Conservation (phyloP, 768 basidiomycete genomes). For the Fistulinella prunicolor region DNA sequence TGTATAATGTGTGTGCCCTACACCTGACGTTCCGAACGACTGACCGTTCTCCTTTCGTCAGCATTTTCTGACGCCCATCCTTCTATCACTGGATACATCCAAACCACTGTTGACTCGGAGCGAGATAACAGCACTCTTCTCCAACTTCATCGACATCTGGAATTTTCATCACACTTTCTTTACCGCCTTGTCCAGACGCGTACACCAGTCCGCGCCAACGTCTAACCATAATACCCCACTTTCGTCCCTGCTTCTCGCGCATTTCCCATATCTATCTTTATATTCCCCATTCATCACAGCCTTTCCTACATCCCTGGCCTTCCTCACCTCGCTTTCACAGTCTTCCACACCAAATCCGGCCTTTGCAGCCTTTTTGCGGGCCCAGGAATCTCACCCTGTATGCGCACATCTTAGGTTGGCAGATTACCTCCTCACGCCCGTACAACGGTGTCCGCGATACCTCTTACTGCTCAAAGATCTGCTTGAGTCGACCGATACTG, state of each 20-base stretch:
- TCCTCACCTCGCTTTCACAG: constrained; percentile 53
- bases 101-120: constrained; percentile 67
- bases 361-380: constrained; percentile 62
- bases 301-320: constrained; percentile 63
- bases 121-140: constrained; percentile 72
- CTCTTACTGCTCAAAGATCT: constrained; percentile 81
- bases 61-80: constrained; percentile 83
- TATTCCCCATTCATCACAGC: constrained; percentile 84
- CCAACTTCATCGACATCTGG: constrained; percentile 91
- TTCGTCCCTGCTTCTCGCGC: constrained; percentile 65
- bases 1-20: constrained; percentile 73
- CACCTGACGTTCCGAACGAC: neutral
- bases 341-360: constrained; percentile 37
- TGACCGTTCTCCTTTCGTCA: constrained; percentile 27
- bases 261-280: constrained; percentile 85
- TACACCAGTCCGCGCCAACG: constrained; percentile 20
- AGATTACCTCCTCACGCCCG: constrained; percentile 84
- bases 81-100: constrained; percentile 66
- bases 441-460: constrained; percentile 87
- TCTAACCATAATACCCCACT: constrained; percentile 38
- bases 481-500: constrained; percentile 58
- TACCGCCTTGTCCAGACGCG: constrained; percentile 50
- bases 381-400: constrained; percentile 63
- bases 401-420: constrained; percentile 75
- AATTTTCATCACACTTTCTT: constrained; percentile 79